Base-by-base conservation (phyloP, 176 grass and related monocot genomes). In the Rhipidocladum racemiflorum region DNA sequence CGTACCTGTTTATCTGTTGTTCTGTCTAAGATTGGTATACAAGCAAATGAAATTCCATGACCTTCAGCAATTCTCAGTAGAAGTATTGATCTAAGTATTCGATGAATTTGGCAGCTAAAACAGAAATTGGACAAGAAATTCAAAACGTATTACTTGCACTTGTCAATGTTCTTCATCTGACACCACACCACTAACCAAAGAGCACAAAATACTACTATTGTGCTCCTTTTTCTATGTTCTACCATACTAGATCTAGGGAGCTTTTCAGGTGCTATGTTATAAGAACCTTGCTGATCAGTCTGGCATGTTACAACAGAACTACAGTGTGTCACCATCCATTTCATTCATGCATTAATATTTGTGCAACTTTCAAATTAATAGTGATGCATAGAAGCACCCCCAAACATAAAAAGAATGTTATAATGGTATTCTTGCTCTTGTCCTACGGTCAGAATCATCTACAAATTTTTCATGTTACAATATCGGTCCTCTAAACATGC, bases 1-100 rank as follows among this genome's bases (percentile, higher is more conserved):
- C 82, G 72, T 71, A 72, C 4, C n/a, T 45, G 46, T 45, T 68
- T 79, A 57, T 59, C 11, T 76, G n/a, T 14, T 68, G 38, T 5
- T 84, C n/a, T 86, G 9, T 70, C 63, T 75, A 30, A 72, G 48
- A 72, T 61, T 49, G 70, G 20, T 59, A n/a, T 25, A 38, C 27
- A 64, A 30, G 11, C 16, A 28, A 23, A 55, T 66, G 74, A 28
- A 72, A 48, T 9, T 30, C 27, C 10, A 48, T 21, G 7, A 34
- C 68, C 27, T 32, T 62, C 2, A 17, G 60, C 6, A 70, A 70
- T 27, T 28, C 12, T 16, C 18, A 44, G 10, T 39, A 70, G 12
- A 48, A 46, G 61, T 40, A 20, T 49, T 72, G 20, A 56, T n/a
- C 38, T 23, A 46, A 81, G 59, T 72, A 25, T 38, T 8, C 16